Evolutionary conservation across 2,329 filamentous ascomycete genomes (phyloP), one percentile per base, ranked within the genome.

Genomic region (Colletotrichum karsti): DNA sequence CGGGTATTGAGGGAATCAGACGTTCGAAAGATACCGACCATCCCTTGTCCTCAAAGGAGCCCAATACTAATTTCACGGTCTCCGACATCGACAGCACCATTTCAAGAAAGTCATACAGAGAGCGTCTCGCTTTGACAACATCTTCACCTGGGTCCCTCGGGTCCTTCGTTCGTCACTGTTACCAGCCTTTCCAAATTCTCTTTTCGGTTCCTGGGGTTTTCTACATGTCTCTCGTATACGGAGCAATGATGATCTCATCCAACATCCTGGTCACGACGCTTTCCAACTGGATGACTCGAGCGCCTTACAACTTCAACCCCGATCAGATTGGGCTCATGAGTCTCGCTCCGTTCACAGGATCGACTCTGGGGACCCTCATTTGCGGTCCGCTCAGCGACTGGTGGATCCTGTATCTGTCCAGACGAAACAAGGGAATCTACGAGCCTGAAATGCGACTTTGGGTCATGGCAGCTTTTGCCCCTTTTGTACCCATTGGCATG

Each of bases 381-480:
- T 76, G 57, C 13, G 81, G 79, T 3, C 76, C 74, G 7, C 28
- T 82, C 9, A 79, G 75, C 54, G 81, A 83, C 58, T 73, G 72
- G 67, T 75, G 73, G 18, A 79, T 81, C 37, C 20, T 83, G 1
- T 75, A 51, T 2, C 68, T 82, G 2, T 74, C 81, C 0, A 74
- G 73, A 26, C 71, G 78, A 8, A 81, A 81, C 51, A 71, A 72
- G 1, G 82, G 82, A 1, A 75, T 82, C 5, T 81, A 79, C 58
- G 82, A 85, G 51, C 83, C 82, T 0, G 82, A 85, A 64, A 81
- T 81, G 74, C 76, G 82, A 5, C 76, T 85, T 6, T 82, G 78
- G 77, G 64, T 81, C 30, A 74, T 77, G 60, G 70, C 80, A 53
- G 72, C 74, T 41, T 72, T 79, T 46, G 67, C 78, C 50, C 55